phyloP scores from a whole-genome alignment of 2,329 filamentous ascomycete species.

The Fusarium napiforme region DNA sequence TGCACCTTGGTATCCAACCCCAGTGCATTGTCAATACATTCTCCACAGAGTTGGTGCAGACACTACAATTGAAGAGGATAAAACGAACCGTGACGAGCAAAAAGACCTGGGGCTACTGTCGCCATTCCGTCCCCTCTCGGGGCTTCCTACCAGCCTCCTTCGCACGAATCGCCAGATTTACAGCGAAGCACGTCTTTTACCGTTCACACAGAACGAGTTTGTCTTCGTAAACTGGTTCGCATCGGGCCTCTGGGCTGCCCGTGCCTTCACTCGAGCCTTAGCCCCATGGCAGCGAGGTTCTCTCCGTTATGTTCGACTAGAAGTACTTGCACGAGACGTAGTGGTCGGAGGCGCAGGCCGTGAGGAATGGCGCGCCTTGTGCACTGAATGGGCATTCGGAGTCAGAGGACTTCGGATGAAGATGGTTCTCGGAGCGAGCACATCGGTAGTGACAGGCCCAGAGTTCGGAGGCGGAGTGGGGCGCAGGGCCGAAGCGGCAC shows the following conservation, averaged over 20 bases:
- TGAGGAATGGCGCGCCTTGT: constrained; percentile 52
- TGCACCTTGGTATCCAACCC: constrained; percentile 54
- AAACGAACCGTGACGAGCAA: not conserved
- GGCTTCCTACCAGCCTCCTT: constrained; percentile 56
- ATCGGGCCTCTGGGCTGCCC: constrained; percentile 56
- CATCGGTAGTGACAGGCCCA: constrained; percentile 37
- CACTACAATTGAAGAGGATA: not conserved
- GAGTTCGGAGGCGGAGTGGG: constrained; percentile 29
- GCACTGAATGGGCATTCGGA: constrained; percentile 49
- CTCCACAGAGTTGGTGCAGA: constrained; percentile 34
- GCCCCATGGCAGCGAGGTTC: constrained; percentile 55
- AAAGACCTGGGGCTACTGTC: constrained; percentile 41
- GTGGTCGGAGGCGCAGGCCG: constrained; percentile 40
- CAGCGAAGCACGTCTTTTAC: constrained; percentile 53
- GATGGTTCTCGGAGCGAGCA: constrained; percentile 46
- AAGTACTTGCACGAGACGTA: constrained; percentile 54
- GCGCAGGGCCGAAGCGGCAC: constrained; percentile 30
- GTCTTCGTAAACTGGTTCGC: constrained; percentile 59
- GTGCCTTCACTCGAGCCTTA: constrained; percentile 50
- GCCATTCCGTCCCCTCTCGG: constrained; percentile 51
- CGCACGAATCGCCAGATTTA: constrained; percentile 54
- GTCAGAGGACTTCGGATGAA: constrained; percentile 55
- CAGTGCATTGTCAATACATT: constrained; percentile 48
- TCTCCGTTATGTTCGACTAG: constrained; percentile 55
- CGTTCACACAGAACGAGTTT: constrained; percentile 58